phyloP scores from a whole-genome alignment of 306 rosid species.

The Fagus sylvatica region DNA sequence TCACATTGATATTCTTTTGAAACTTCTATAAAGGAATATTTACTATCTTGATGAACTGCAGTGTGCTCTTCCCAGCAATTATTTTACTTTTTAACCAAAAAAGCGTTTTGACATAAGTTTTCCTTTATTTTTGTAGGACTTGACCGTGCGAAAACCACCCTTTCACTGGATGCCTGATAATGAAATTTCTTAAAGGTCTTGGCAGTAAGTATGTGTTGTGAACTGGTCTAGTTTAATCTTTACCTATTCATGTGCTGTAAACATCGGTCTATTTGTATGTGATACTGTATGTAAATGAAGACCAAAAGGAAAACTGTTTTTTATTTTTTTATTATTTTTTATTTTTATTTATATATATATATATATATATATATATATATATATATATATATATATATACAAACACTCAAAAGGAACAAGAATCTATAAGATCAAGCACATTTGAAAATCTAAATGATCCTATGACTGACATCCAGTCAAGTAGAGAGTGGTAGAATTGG shows the following conservation, averaged over 20 bases:
- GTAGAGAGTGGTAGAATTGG: too few relatives aligned
- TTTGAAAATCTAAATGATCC: too few relatives aligned
- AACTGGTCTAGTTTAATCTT: background rate
- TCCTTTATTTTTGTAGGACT: conserved; percentile 14
- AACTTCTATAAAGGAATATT: background rate
- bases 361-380: too few relatives aligned
- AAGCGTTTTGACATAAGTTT: background rate
- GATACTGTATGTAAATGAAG: conserved; percentile 2
- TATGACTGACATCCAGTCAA: too few relatives aligned
- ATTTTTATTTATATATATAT: too few relatives aligned
- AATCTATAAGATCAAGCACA: too few relatives aligned
- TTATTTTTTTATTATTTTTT: background rate
- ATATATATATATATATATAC: too few relatives aligned
- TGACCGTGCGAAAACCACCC: conserved; percentile 5
- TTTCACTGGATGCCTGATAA: conserved; percentile 19
- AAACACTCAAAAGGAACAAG: too few relatives aligned
- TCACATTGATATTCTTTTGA: background rate
- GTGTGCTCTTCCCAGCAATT: background rate
- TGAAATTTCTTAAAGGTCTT: conserved; percentile 22
- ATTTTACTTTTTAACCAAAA: background rate
- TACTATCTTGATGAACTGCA: background rate
- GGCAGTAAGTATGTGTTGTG: conserved; percentile 8
- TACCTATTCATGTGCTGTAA: background rate
- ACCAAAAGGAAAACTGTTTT: background rate
- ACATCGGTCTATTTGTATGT: background rate